Base-by-base conservation (phyloP, 768 basidiomycete species). In the Albatrellus ellisii region DNA sequence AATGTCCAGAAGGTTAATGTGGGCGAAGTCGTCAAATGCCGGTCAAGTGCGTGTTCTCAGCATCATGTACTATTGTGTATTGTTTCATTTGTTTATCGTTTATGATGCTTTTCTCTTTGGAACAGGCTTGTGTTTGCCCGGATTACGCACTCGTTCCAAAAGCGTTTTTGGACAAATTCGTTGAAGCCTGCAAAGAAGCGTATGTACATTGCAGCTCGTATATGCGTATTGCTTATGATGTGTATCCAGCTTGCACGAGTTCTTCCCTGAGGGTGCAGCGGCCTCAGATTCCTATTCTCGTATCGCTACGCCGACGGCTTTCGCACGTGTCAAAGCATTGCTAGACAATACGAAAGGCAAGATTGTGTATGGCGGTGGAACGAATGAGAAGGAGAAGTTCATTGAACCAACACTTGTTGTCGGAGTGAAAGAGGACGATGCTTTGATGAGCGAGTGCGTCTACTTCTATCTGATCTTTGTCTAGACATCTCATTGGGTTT, bases 11-110 rank as follows among this genome's bases (percentile, higher is more conserved):
- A 69, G 87, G n/a, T 66, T 91, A 33, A 56, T 88, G 26, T 89
- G 84, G 83, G 85, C 85, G n/a, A 86, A 86, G 51, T 60, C 63
- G 36, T 59, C 68, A 27, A 91, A 91, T 50, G 75, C 73, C 0
- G 88, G 88, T 2, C 66, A 66, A 53, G 62, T 63, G 41, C 20
- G 49, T 32, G 5, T 38, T 24, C 6, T 1, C 18, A 14, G 28
- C 29, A 18, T n/a, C 32, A 10, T 18, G 1, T 15, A 17, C 4
- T 0, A 34, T 25, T 8, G n/a, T 20, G 20, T 28, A 7, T 25
- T 26, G 12, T 31, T 24, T 6, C 21, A n/a, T 5, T 8, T 41
- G 22, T 6, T 27, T 14, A 18, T 9, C 20, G 2, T 17, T 9
- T 3, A 9, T 36, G 9, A 36, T 18, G 6, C 20, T 39, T 24